Conservation (phyloP, 192 early-diverging fungal genomes). For the Spizellomyces punctatus region DNA sequence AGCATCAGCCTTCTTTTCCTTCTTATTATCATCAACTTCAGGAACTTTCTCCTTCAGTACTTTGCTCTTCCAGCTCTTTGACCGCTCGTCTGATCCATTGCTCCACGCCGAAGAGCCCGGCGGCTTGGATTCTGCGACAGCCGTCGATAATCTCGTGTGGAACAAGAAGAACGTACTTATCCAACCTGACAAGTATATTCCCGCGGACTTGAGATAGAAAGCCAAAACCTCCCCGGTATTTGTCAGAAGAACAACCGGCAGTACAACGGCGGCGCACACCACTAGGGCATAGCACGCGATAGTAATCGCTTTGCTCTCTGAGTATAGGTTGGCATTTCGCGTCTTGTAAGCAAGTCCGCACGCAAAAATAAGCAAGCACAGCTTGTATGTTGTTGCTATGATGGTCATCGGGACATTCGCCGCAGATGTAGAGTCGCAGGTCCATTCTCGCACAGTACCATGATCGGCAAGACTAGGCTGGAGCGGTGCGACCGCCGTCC, state of each 20-base stretch:
- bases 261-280: constrained; percentile 5
- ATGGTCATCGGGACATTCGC: constrained; percentile 14
- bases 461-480: neutral
- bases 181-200: constrained; percentile 10
- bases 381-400: constrained; percentile 1
- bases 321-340: constrained; percentile 19
- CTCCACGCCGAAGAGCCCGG: too few species aligned
- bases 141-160: constrained; percentile 12
- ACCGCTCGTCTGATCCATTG: too few species aligned
- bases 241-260: constrained; percentile 20
- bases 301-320: constrained; percentile 25
- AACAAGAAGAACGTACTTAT: constrained; percentile 21
- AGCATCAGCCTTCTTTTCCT: too few species aligned
- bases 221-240: constrained; percentile 2
- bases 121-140: neutral
- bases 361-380: constrained; percentile 3
- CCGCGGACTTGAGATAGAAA: constrained; percentile 25
- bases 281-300: constrained; percentile 18
- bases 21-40: too few species aligned
- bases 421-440: constrained; percentile 15
- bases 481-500: constrained; percentile 18
- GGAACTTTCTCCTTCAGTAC: too few species aligned
- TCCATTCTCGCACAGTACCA: neutral
- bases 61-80: too few species aligned
- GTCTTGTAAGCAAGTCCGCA: constrained; percentile 24